Evolutionary conservation across 306 rosid species (phyloP), one percentile per base, ranked within the genome.

Genomic region (Quercus mongolica): DNA sequence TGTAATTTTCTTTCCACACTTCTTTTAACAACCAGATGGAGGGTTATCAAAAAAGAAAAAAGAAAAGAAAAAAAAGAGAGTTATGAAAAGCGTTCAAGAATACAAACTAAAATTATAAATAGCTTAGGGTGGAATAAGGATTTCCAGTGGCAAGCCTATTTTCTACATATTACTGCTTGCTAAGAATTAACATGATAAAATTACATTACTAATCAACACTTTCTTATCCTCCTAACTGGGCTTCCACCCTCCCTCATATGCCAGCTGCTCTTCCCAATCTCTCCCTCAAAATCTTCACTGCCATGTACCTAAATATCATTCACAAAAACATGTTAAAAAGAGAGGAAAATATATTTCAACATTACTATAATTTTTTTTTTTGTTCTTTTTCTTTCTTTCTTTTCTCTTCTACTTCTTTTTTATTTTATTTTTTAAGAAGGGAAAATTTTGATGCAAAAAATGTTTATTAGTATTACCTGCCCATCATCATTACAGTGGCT

Each of bases 401-500:
- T 41, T 41, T 41, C 46, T 8, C 46, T 8, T 41, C 46, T 41
- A 41, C 12, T 41, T 41, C 46, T 6, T 6, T 35, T 35, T 33
- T 33, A 33, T 33, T 35, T 3, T 49, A 10, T 12, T 49, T 49
- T 13, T 49, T 49, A 49, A 49, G 17, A 49, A 49, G 17, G 54
- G 54, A 49, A 49, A 49, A 49, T 49, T 10, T 49, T 49, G 12
- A 41, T 41, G 15, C 17, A 49, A 49, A 0, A 49, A 49, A 49
- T 49, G 54, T 1, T 49, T 11, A 49, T 49, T 49, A 49, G 54
- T 49, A 49, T 17, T 80, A 92, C 99, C 98, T 95, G 49, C 99
- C 99, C 97, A 95, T 92, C 99, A 95, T 92, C 97, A 95, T 64
- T 63, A 95, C 94, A 49, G 98, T 92, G 79, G 85, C 98, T 76